Conservation (phyloP, 2,329 filamentous ascomycete species). For the Diplodia intermedia region DNA sequence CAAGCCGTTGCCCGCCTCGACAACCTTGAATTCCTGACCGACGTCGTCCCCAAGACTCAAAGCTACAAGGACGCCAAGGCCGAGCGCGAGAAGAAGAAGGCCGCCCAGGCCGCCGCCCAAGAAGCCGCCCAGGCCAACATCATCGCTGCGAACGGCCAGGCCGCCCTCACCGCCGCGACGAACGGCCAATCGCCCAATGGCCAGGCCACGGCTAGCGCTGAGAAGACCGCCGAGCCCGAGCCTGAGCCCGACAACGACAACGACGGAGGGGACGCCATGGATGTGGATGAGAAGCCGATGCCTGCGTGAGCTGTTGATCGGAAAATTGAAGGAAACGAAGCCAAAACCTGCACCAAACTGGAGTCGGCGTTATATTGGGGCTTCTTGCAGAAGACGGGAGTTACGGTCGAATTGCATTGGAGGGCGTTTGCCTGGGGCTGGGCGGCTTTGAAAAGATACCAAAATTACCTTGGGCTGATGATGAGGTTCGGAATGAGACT, state of each 20-base stretch:
- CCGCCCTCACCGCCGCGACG: background rate
- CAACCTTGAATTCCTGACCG: constrained; percentile 92
- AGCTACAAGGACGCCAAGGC: constrained; percentile 82
- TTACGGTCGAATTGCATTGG: constrained; percentile 18
- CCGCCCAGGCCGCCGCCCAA: constrained; percentile 12
- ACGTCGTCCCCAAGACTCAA: constrained; percentile 86
- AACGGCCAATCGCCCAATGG: constrained; percentile 1
- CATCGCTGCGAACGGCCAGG: constrained; percentile 25
- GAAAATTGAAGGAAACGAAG: background rate
- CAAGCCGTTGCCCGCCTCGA: constrained; percentile 86
- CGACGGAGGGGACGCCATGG: constrained; percentile 23
- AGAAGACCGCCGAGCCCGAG: background rate
- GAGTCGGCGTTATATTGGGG: constrained; percentile 5
- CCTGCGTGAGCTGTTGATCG: background rate
- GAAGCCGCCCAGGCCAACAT: constrained; percentile 16
- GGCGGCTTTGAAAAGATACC: constrained; percentile 14
- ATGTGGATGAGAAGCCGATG: constrained; percentile 21
- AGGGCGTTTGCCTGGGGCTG: background rate
- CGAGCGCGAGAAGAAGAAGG: constrained; percentile 53
- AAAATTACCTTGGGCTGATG: constrained; percentile 2
- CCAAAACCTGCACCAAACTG: background rate
- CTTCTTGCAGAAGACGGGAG: background rate
- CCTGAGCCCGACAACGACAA: background rate
- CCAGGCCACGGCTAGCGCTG: constrained; percentile 18
- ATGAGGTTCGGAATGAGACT: background rate